Evolutionary conservation across 2,329 filamentous ascomycete species (phyloP), one percentile per base, ranked within the genome.

Genomic region (Botrytis pseudocinerea): DNA sequence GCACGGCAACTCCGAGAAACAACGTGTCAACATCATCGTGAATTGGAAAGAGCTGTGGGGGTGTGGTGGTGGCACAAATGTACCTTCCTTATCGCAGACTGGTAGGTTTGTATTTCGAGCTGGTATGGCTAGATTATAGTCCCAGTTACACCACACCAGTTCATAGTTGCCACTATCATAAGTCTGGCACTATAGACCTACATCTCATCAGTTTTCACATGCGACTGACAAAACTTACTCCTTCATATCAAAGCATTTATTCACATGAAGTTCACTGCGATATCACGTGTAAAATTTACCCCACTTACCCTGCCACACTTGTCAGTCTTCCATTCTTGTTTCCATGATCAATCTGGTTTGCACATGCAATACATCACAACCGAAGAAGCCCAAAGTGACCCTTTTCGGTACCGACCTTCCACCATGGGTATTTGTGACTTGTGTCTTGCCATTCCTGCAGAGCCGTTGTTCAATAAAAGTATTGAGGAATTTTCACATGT

Each of bases 231-330:
- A 48, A 40, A 18, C 14, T n/a, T 40, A 35, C 8, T 28, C 22
- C 64, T 57, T 32, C 14, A 32, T 22, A 54, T 42, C 12, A 14
- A 38, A 28, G 38, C 32, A 51, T 40, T 35, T 22, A 57, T 68
- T 68, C 48, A 57, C 35, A 68, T 42, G 35, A 68, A 42, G 48
- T 35, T 42, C 48, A 57, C 35, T 32, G n/a, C 18, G 14, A 42
- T 32, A 68, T 68, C 65, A 68, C 65, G 65, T 68, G 64, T 68
- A 10, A 25, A n/a, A 4, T 57, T 57, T 32, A 57, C 65, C 65
- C 48, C 65, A 68, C 65, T 57, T 68, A 68, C 7, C 48, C 51
- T 51, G 44, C 44, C 20, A 48, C 20, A 25, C n/a, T 48, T 22
- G 40, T 46, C 20, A n/a, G n/a, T 65, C 5, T 35, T 48, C 1